phyloP scores from a whole-genome alignment of 352 stramenopile species.

The Phytophthora palmivora region DNA sequence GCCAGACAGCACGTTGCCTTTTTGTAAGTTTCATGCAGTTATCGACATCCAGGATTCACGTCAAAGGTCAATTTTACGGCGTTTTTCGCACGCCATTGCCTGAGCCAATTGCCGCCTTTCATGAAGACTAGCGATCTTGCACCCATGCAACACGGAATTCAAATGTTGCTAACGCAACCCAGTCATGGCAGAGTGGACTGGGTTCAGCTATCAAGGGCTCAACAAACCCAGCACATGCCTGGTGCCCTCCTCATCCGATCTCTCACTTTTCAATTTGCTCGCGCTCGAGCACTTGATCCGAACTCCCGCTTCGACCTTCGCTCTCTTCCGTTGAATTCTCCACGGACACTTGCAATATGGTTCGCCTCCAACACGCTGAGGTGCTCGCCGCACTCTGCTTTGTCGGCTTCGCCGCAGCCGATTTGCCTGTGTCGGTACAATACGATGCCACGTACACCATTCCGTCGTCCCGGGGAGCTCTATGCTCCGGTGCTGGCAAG shows the following conservation, averaged over 20 bases:
- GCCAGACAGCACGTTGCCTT: neutral
- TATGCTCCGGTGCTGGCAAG: constrained; percentile 52
- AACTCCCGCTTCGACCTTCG: constrained; percentile 13
- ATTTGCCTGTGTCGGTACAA: constrained; percentile 54
- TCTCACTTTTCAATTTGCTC: constrained; percentile 34
- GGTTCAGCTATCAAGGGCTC: constrained; percentile 1
- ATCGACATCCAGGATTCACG: too few species aligned
- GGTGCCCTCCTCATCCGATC: neutral
- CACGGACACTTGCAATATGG: constrained; percentile 10
- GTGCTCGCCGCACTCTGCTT: constrained; percentile 12
- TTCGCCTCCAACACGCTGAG: constrained; percentile 8
- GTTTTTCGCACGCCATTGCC: too few species aligned
- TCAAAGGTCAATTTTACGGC: neutral
- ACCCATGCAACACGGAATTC: too few species aligned
- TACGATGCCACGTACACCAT: constrained; percentile 69
- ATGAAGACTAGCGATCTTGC: too few species aligned
- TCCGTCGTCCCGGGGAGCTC: constrained; percentile 32
- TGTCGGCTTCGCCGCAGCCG: constrained; percentile 1
- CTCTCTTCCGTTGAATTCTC: neutral
- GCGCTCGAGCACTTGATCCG: constrained; percentile 21
- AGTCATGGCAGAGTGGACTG: constrained; percentile 3
- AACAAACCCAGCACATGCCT: neutral
- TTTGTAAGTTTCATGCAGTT: neutral
- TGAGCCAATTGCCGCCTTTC: too few species aligned
- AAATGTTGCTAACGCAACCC: too few species aligned